Evolutionary conservation across 306 rosid species (phyloP).

Genomic region (Astragalus glycyphyllos): DNA sequence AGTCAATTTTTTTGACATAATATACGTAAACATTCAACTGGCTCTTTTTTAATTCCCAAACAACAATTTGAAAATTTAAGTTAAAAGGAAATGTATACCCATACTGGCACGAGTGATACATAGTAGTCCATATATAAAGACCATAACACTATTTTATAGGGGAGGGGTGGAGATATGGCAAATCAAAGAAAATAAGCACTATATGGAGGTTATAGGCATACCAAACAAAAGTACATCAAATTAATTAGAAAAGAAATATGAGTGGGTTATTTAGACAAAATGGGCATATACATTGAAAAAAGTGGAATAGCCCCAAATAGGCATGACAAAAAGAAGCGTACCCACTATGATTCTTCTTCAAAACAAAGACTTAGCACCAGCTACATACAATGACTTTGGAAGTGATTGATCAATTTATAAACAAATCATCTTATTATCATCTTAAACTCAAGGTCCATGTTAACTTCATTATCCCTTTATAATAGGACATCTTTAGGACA

Average conservation of each 20-base stretch:
- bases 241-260: conserved; percentile 7
- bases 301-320: conserved; percentile 36
- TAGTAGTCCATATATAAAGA: conserved; percentile 46
- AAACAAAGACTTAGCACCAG: conserved; percentile 54
- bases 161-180: conserved; percentile 26
- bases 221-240: conserved; percentile 38
- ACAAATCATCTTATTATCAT: conserved; percentile 1
- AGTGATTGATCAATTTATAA: conserved; percentile 27
- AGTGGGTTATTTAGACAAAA: conserved; percentile 38
- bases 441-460: conserved; percentile 39
- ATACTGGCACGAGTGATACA: too few relatives aligned
- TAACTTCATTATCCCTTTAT: not conserved
- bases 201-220: conserved; percentile 27
- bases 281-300: conserved; percentile 23
- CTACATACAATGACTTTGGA: conserved; percentile 38
- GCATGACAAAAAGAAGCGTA: conserved; percentile 47
- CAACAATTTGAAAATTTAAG: too few relatives aligned
- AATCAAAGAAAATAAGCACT: conserved; percentile 37
- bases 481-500: too few relatives aligned
- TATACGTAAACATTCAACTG: too few relatives aligned
- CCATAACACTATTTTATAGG: conserved; percentile 23
- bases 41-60: too few relatives aligned
- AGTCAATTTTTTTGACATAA: too few relatives aligned
- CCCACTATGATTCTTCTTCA: conserved; percentile 38
- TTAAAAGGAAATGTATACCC: too few relatives aligned